These are phyloP conservation scores for Aspergillus aculeatus DNA, from an alignment of 2,329 filamentous ascomycete species.

Conservation along the genomic window DNA sequence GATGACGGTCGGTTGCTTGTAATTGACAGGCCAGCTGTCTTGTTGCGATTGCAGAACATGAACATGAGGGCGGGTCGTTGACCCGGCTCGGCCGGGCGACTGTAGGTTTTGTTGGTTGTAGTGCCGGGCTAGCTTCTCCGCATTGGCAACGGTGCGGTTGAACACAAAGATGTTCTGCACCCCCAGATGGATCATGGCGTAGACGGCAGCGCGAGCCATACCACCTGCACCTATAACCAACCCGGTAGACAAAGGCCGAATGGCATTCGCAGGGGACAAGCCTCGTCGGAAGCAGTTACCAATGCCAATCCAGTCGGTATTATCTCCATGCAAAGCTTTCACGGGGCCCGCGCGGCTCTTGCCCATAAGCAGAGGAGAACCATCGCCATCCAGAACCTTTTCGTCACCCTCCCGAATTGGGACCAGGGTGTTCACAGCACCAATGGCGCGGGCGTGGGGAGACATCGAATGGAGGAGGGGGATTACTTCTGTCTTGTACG, in stretches of 20 bases:
- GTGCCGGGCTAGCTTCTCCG: constrained; percentile 36
- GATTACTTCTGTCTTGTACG: constrained; percentile 72
- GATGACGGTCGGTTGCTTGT: constrained; percentile 40
- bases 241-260: constrained; percentile 56
- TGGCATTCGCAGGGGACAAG: constrained; percentile 68
- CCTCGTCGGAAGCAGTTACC: constrained; percentile 69
- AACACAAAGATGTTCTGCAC: constrained; percentile 41
- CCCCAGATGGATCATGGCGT: constrained; percentile 40
- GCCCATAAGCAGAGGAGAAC: constrained; percentile 55
- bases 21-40: constrained; percentile 34
- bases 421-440: constrained; percentile 73
- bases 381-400: constrained; percentile 57
- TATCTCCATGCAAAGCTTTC: constrained; percentile 71
- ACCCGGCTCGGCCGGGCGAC: constrained; percentile 15
- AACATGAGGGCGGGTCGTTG: constrained; percentile 24
- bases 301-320: constrained; percentile 80
- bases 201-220: constrained; percentile 43
- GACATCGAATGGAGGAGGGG: constrained; percentile 65
- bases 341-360: constrained; percentile 66
- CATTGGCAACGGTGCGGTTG: constrained; percentile 38
- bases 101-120: constrained; percentile 36
- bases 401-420: constrained; percentile 61
- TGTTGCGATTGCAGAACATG: constrained; percentile 29
- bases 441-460: constrained; percentile 70
- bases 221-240: constrained; percentile 63